These are phyloP conservation scores for Rhododendron henanense DNA, from an alignment of 148 eudicot genomes.

Conservation along the genomic window DNA sequence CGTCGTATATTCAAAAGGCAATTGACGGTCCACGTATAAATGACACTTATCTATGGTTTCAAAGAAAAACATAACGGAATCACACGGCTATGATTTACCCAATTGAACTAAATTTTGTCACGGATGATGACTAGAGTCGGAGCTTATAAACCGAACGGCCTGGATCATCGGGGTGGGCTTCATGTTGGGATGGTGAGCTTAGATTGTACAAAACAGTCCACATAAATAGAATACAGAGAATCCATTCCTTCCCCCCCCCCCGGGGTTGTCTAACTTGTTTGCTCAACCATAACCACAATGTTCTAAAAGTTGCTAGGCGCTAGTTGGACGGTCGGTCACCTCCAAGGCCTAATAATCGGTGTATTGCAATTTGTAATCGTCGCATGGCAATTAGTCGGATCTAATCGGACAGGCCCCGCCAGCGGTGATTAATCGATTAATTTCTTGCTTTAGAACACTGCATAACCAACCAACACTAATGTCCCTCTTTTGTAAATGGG, in stretches of 20 bases:
- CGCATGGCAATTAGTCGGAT: too few relatives aligned
- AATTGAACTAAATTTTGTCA: not conserved
- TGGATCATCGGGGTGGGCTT: not conserved
- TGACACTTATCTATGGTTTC: not conserved
- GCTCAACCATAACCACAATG: not conserved
- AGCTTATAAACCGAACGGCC: not conserved
- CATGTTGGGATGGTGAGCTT: not conserved
- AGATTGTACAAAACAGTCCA: not conserved
- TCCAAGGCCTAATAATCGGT: too few relatives aligned
- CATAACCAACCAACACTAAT: not conserved
- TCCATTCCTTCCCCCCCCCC: not conserved
- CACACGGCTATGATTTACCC: not conserved
- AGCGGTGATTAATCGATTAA: too few relatives aligned
- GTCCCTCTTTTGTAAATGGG: not conserved
- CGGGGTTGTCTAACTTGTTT: not conserved
- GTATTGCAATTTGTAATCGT: too few relatives aligned
- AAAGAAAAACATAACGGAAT: not conserved
- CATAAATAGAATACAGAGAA: not conserved
- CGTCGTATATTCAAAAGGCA: not conserved
- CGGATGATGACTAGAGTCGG: not conserved
- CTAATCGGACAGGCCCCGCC: too few relatives aligned
- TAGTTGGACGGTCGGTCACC: too few relatives aligned
- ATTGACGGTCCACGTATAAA: not conserved
- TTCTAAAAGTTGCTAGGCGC: too few relatives aligned
- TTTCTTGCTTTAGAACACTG: too few relatives aligned